Conservation (phyloP, 1,284 basidiomycete species). For the Papiliotrema laurentii region DNA sequence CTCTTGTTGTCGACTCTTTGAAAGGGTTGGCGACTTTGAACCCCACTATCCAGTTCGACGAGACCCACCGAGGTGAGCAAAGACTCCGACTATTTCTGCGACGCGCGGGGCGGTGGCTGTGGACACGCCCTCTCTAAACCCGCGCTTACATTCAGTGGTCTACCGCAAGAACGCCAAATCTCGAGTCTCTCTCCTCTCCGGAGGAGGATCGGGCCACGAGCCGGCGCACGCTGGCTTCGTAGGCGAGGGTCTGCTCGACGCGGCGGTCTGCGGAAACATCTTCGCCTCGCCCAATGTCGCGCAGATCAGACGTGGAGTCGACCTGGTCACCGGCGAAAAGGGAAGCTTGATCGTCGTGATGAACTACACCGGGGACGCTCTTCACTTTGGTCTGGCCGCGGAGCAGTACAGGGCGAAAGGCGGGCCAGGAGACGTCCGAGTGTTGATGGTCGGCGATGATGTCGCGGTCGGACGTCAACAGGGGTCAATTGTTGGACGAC, state of each 20-base stretch:
- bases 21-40: slow-evolving; percentile 67
- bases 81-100: not conserved
- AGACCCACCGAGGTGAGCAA: slow-evolving; percentile 37
- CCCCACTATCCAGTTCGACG: slow-evolving; percentile 64
- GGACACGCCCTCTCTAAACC: not conserved
- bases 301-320: slow-evolving; percentile 74
- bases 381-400: slow-evolving; percentile 88
- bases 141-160: slow-evolving; percentile 17
- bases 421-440: slow-evolving; percentile 65
- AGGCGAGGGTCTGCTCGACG: slow-evolving; percentile 75
- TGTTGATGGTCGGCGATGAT: slow-evolving; percentile 86
- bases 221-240: slow-evolving; percentile 73
- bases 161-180: slow-evolving; percentile 28
- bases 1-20: slow-evolving; percentile 71
- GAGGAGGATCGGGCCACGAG: slow-evolving; percentile 88
- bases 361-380: slow-evolving; percentile 77
- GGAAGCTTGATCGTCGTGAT: slow-evolving; percentile 67
- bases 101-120: not conserved
- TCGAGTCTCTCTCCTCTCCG: slow-evolving; percentile 77
- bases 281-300: slow-evolving; percentile 83
- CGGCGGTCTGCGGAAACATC: slow-evolving; percentile 78
- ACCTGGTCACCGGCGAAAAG: slow-evolving; percentile 69
- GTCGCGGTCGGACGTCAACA: slow-evolving; percentile 69
- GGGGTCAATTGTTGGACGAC: slow-evolving; percentile 47
- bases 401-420: slow-evolving; percentile 74